Evolutionary conservation across 257 asterid genomes (phyloP).

Genomic region (Anisodus tanguticus): DNA sequence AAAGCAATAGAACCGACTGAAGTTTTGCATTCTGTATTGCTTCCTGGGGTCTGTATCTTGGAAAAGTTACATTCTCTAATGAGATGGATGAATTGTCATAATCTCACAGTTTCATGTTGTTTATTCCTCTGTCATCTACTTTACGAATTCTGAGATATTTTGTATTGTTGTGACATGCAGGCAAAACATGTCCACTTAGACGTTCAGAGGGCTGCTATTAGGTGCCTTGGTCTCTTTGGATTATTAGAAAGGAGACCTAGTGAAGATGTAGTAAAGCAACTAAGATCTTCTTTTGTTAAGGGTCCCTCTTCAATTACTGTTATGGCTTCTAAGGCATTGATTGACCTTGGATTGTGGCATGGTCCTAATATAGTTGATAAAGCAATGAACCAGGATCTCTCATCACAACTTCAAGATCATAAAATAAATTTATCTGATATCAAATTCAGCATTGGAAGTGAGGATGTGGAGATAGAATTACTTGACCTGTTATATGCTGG

Average conservation of each 20-base stretch:
- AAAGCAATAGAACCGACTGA: constrained; percentile 74
- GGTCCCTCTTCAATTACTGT: constrained; percentile 58
- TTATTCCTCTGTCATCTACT: constrained; percentile 4
- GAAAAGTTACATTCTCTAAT: background rate
- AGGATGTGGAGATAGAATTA: constrained; percentile 61
- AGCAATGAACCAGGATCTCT: constrained; percentile 60
- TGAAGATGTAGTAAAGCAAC: constrained; percentile 67
- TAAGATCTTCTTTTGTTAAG: constrained; percentile 64
- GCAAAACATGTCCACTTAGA: constrained; percentile 82
- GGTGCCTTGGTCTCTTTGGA: constrained; percentile 94
- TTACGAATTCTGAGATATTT: constrained; percentile 28
- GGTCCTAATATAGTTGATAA: constrained; percentile 82
- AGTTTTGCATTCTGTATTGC: constrained; percentile 78
- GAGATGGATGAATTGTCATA: background rate
- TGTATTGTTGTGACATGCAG: constrained; percentile 52
- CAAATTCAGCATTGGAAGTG: constrained; percentile 51
- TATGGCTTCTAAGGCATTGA: constrained; percentile 83
- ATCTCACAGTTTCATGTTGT: constrained; percentile 6
- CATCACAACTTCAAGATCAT: constrained; percentile 50
- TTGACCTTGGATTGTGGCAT: constrained; percentile 96
- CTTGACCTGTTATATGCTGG: constrained; percentile 73
- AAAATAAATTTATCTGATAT: constrained; percentile 41
- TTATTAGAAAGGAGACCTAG: constrained; percentile 76
- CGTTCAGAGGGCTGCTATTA: constrained; percentile 86
- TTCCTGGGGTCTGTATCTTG: constrained; percentile 78